Evolutionary conservation across 139 green algal species (phyloP), one percentile per base, ranked within the genome.

Genomic region (Volvox reticuliferus): DNA sequence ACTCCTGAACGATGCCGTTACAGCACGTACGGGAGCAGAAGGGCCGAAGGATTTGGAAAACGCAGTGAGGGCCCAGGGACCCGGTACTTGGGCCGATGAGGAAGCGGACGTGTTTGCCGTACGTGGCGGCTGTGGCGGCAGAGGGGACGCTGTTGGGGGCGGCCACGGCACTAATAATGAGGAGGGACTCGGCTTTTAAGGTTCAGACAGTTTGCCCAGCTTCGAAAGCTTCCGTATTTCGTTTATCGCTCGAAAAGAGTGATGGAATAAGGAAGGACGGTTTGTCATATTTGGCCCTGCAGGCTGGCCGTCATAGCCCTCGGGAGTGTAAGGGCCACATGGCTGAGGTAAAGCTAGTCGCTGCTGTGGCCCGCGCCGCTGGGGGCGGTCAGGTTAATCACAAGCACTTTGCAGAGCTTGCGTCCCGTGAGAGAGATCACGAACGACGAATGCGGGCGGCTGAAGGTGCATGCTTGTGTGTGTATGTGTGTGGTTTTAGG

Each of bases 41-140:
- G 12, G 20, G 65, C 13, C 35, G 20, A 24, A 35, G 63, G 36
- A 89, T 36, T 18, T 69, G 35, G 9, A 80, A 26, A 28, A 19
- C 67, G 24, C 26, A 28, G 67, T 68, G 30, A 28, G 62, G 68
- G 36, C 67, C 20, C 26, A 68, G 67, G 35, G 63, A 12, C 0
- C 36, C 17, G 69, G 85, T 50, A 24, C 44, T 67, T 0, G 85
- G 19, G 69, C 82, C 37, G 85, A 89, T 1, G 85, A 82, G 69
- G 85, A 82, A 20, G 36, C 22, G 16, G 37, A 89, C 68, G 82
- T 89, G 85, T 89, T 89, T 35, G 85, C 85, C 3, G 85, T 89
- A 33, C 69, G 85, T 2, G 69, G 85, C 2, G 69, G 85, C 12
- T 69, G 28, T 16, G 69, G 37, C 36, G 75, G 75, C 75, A 30